phyloP scores from a whole-genome alignment of 495 filamentous ascomycete genomes.

The Neurospora tetrasperma region DNA sequence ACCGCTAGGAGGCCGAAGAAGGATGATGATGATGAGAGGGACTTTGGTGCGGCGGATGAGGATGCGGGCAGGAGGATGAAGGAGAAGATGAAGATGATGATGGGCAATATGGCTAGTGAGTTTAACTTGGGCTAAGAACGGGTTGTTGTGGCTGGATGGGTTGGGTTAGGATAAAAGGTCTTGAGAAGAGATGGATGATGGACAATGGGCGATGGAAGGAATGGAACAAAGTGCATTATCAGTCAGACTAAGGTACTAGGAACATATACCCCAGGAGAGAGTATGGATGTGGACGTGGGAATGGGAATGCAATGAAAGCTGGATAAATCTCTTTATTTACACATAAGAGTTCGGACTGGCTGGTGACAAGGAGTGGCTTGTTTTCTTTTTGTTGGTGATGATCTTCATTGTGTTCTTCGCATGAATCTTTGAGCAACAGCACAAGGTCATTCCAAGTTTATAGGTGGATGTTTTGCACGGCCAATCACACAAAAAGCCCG shows the following conservation, averaged over 20 bases:
- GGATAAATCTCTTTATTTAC: background rate
- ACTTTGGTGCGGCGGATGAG: slow-evolving; percentile 36
- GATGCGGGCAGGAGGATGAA: slow-evolving; percentile 67
- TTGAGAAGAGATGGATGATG: background rate
- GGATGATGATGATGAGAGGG: slow-evolving; percentile 28
- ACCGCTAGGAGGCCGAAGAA: slow-evolving; percentile 14
- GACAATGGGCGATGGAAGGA: background rate
- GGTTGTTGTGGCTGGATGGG: background rate
- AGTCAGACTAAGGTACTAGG: background rate
- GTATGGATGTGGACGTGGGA: background rate
- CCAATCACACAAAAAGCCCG: background rate
- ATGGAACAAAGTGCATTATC: background rate
- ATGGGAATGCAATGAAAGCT: background rate
- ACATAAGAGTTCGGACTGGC: background rate
- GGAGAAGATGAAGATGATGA: slow-evolving; percentile 68
- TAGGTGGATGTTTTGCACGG: background rate
- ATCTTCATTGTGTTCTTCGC: background rate
- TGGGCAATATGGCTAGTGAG: slow-evolving; percentile 58
- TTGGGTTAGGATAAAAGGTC: too few relatives aligned
- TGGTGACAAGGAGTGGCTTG: background rate
- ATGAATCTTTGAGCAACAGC: background rate
- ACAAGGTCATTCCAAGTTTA: background rate
- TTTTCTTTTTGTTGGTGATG: too few relatives aligned
- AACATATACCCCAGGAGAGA: background rate
- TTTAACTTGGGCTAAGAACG: slow-evolving; percentile 69